Evolutionary conservation across 2,329 filamentous ascomycete genomes (phyloP).

Genomic region (Xylaria sp.): DNA sequence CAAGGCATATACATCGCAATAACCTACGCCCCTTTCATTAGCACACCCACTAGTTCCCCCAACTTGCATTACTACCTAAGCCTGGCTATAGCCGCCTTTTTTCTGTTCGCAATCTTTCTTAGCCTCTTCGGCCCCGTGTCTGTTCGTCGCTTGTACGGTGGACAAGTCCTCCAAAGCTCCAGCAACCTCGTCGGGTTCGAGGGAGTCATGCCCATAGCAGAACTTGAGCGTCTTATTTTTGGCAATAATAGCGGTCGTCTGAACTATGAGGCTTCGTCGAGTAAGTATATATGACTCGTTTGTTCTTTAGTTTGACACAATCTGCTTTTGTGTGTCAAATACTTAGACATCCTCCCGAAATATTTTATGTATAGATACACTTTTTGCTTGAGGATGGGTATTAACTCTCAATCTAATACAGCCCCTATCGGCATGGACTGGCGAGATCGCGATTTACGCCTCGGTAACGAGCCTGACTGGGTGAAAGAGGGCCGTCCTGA

Average conservation of each 20-base stretch:
- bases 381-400: not conserved
- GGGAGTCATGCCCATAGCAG: slow-evolving; percentile 40
- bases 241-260: slow-evolving; percentile 41
- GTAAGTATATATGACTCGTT: not conserved
- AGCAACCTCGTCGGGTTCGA: slow-evolving; percentile 45
- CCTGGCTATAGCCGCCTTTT: slow-evolving; percentile 27
- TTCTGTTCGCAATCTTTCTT: slow-evolving; percentile 28
- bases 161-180: slow-evolving; percentile 40
- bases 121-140: slow-evolving; percentile 37
- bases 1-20: slow-evolving; percentile 32
- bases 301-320: not conserved
- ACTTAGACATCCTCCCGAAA: no score
- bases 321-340: not conserved
- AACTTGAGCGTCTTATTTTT: slow-evolving; percentile 44
- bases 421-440: slow-evolving; percentile 34
- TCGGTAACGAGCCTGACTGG: slow-evolving; percentile 42
- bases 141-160: slow-evolving; percentile 37
- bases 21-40: slow-evolving; percentile 31
- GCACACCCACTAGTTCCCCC: not conserved
- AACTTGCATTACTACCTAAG: slow-evolving; percentile 10
- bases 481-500: slow-evolving; percentile 21
- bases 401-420: not conserved
- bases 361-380: not conserved
- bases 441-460: slow-evolving; percentile 36
- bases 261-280: slow-evolving; percentile 42